phyloP scores from a whole-genome alignment of 208 protist genomes.

The Acanthamoeba culbertsoni region DNA sequence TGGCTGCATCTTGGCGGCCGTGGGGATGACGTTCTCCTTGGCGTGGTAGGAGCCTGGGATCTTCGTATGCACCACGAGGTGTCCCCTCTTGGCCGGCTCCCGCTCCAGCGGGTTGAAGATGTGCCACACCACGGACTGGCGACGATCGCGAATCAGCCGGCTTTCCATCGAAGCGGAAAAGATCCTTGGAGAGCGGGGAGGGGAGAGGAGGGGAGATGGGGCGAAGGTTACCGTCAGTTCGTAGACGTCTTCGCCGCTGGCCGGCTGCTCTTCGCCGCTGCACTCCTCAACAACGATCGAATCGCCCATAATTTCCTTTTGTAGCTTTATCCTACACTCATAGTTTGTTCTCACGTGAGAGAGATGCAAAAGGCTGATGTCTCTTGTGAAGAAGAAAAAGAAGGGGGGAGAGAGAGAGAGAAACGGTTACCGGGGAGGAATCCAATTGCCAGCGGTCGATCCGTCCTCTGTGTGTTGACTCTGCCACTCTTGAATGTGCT shows the following conservation, averaged over 20 bases:
- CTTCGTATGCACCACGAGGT: constrained; percentile 58
- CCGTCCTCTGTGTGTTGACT: background rate
- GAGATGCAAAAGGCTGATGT: background rate
- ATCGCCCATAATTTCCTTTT: constrained; percentile 8
- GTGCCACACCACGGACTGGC: background rate
- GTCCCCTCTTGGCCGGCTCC: background rate
- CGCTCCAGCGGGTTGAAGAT: constrained; percentile 15
- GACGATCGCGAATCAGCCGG: background rate
- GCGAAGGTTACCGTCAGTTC: background rate
- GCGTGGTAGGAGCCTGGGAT: background rate
- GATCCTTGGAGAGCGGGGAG: background rate
- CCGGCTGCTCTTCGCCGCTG: background rate
- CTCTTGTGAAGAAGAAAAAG: background rate
- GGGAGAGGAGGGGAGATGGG: background rate
- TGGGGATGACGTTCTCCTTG: constrained; percentile 18
- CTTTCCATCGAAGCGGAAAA: too few species aligned
- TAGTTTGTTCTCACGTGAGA: too few species aligned
- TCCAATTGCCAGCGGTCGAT: background rate
- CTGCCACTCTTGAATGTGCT: background rate
- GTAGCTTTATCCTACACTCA: background rate
- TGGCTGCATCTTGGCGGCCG: background rate
- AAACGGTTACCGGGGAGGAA: background rate
- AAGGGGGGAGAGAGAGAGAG: background rate
- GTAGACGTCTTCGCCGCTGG: background rate
- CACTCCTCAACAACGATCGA: background rate